A percentile compares a stretch with the other conserved stretches of the same genome.
Evolutionary conservation across 1,284 basidiomycete species (phyloP).

Genomic region (Stygiomarasmius scandens): DNA sequence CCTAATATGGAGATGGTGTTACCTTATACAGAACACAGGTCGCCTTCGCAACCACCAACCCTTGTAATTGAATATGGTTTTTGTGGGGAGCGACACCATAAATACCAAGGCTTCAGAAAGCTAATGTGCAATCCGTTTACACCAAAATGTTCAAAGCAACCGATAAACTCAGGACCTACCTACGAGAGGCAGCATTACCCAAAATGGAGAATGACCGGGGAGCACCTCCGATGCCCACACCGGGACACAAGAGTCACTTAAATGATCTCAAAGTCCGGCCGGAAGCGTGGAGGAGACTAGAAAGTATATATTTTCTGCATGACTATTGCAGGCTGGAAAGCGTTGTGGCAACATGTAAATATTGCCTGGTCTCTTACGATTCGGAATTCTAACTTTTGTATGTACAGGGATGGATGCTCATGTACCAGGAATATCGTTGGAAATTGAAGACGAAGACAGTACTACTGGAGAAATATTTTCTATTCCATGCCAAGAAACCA

Average conservation of each 20-base stretch:
- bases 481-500: constrained; percentile 40
- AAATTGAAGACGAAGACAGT: constrained; percentile 39
- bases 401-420: constrained; percentile 38
- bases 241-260: constrained; percentile 46
- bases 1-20: no score
- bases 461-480: constrained; percentile 44
- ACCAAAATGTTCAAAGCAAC: constrained; percentile 27
- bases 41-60: background rate
- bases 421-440: constrained; percentile 38
- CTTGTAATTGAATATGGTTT: background rate
- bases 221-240: constrained; percentile 40
- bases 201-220: constrained; percentile 39
- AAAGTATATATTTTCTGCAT: constrained; percentile 43
- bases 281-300: constrained; percentile 50
- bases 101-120: no score
- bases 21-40: no score
- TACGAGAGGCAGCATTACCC: constrained; percentile 51
- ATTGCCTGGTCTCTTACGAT: background rate
- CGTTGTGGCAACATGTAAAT: constrained; percentile 40
- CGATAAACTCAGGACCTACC: constrained; percentile 51
- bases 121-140: no score
- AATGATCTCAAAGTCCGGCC: constrained; percentile 47
- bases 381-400: constrained; percentile 3
- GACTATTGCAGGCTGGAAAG: constrained; percentile 30
- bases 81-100: no score